phyloP scores from a whole-genome alignment of 2,329 filamentous ascomycete genomes.

The Talaromyces piceae region DNA sequence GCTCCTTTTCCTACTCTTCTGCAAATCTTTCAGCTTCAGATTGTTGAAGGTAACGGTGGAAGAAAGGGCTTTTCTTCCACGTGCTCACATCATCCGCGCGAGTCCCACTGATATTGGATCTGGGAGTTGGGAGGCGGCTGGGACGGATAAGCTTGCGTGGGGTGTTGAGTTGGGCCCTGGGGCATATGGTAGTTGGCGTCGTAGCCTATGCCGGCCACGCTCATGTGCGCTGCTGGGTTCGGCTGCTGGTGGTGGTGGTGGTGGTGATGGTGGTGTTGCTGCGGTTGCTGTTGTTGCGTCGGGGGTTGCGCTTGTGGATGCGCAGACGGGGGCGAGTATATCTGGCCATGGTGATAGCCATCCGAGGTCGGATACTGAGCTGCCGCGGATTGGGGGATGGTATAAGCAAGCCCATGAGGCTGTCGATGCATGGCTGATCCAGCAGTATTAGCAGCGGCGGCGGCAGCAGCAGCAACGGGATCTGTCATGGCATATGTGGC shows the following conservation, averaged over 20 bases:
- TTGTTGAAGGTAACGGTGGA: too few species aligned
- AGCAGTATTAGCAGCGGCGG: not conserved
- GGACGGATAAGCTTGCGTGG: conserved; percentile 2
- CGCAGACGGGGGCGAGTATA: not conserved
- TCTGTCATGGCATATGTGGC: conserved; percentile 1
- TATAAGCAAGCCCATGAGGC: conserved; percentile 6
- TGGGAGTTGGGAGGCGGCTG: conserved; percentile 4
- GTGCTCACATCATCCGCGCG: conserved; percentile 1
- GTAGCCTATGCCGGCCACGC: conserved; percentile 5
- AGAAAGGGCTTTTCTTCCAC: too few species aligned
- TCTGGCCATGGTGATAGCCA: conserved; percentile 1
- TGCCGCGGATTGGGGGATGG: not conserved
- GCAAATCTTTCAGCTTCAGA: too few species aligned
- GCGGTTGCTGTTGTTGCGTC: not conserved
- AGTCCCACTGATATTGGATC: conserved; percentile 10
- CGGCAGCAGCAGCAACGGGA: not conserved
- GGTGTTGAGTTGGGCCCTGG: not conserved
- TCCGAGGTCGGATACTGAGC: conserved; percentile 4
- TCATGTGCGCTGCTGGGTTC: conserved; percentile 5
- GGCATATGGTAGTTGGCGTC: not conserved
- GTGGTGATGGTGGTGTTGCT: conserved; percentile 5
- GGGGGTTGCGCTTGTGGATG: not conserved
- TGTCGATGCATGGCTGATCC: conserved; percentile 2
- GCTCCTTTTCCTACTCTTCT: too few species aligned
- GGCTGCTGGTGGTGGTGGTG: too few species aligned